Base-by-base conservation (phyloP, 768 basidiomycete species). In the Suillus cothurnatus region DNA sequence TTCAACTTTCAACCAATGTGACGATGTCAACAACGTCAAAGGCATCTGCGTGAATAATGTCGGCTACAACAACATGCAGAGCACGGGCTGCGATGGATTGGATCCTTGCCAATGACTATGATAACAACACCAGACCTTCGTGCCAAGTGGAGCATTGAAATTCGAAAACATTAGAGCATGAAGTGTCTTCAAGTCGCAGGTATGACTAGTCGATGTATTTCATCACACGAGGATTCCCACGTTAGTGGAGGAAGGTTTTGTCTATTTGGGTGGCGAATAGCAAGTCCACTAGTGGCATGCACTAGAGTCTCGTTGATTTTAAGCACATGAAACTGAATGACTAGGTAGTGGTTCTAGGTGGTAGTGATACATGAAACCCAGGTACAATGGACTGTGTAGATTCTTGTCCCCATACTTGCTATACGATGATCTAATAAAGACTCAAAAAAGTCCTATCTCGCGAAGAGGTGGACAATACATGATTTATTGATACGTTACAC, bases 31-130 rank as follows among this genome's bases (percentile, higher is more conserved):
- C 39, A 1, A 11, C 11, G 12, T 36, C 36, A 38, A 38, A 2
- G 39, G 39, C 6, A 17, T 17, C n/a, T n/a, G n/a, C n/a, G 41
- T 41, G 41, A 41, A 41, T 41, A 0, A 41, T 6, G 6, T 41
- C 41, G 17, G 41, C 43, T 45, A n/a, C 21, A 45, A n/a, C n/a
- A n/a, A n/a, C n/a, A n/a, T n/a, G n/a, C n/a, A n/a, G n/a, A n/a
- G 97, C 86, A 2, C 96, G 91, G 92, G 92, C 95, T 4, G 89
- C 93, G 0, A 90, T 96, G 84, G 79, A 89, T 69, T 86, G 95
- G 14, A 92, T 97, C 67, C 80, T 90, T 28, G 79, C 78, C 0
- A 80, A 79, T 4, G 87, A 90, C 64, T 77, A 82, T 50, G 90
- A 90, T 70, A 79, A 84, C 14, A 93, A 89, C 68, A 79, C 82